These are phyloP conservation scores for Trametes sp. DNA, from an alignment of 1,284 basidiomycete species.

Conservation along the genomic window DNA sequence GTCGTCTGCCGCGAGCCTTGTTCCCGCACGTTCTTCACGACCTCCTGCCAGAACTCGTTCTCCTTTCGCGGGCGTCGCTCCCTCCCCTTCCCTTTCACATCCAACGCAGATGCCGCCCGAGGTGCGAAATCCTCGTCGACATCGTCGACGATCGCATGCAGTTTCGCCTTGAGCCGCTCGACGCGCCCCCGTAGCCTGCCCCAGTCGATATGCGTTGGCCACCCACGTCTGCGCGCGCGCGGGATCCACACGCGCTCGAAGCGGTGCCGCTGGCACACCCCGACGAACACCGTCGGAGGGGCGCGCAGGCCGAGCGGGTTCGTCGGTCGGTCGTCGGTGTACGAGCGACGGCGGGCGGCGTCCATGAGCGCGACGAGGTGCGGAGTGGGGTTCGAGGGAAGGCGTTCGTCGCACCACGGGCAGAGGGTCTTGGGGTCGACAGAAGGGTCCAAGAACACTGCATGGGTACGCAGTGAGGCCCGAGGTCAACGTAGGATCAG, in stretches of 20 bases:
- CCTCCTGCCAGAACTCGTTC: slow-evolving; percentile 74
- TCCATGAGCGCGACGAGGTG: slow-evolving; percentile 62
- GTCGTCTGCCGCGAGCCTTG: slow-evolving; percentile 70
- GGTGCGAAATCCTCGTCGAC: slow-evolving; percentile 44
- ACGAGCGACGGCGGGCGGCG: slow-evolving; percentile 57
- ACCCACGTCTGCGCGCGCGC: slow-evolving; percentile 69
- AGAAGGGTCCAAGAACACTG: slow-evolving; percentile 52
- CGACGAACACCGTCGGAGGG: slow-evolving; percentile 64
- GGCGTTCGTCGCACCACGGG: slow-evolving; percentile 77
- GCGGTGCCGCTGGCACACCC: slow-evolving; percentile 76
- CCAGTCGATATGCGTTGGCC: slow-evolving; percentile 80
- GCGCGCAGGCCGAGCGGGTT: slow-evolving; percentile 76
- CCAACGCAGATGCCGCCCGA: not conserved
- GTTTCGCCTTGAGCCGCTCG: slow-evolving; percentile 49
- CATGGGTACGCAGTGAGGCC: not conserved
- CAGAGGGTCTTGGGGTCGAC: slow-evolving; percentile 73
- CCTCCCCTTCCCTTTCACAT: slow-evolving; percentile 27
- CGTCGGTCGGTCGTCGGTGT: slow-evolving; percentile 66
- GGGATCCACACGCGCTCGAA: slow-evolving; percentile 78
- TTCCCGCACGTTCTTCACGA: slow-evolving; percentile 64
- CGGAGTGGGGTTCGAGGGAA: slow-evolving; percentile 70
- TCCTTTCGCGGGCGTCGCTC: slow-evolving; percentile 49
- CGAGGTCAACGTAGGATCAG: not conserved
- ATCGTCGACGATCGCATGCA: slow-evolving; percentile 63
- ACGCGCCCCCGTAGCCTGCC: slow-evolving; percentile 59